Evolutionary conservation across 1,139 yeast genomes (phyloP), one percentile per base, ranked within the genome.

Genomic region (Cylindricascospora bacillispora): DNA sequence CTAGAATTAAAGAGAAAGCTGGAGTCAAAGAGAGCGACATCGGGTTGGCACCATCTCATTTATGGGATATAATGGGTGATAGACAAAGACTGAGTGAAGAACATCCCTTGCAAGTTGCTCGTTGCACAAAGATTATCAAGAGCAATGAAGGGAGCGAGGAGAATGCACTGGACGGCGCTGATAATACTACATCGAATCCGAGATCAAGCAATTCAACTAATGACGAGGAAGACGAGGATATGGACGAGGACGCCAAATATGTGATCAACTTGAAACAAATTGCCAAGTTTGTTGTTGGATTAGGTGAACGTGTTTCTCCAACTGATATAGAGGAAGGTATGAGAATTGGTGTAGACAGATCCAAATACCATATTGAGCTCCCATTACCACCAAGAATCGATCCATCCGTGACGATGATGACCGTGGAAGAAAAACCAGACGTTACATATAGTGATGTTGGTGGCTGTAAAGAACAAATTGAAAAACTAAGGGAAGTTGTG

Each of bases 381-480:
- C 98, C 99, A 15, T 66, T 92, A 43, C 98, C 98, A 14, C 98
- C 99, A 31, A 68, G 94, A 53, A 89, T 89, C 53, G 98, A 89
- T 57, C 97, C 98, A 7, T 73, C 86, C 12, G 98, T 89, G 32
- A 89, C 98, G n/a, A 89, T 89, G 98, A 89, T 89, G 98, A 86
- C 97, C 1, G 98, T 89, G 31, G 98, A 89, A 57, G 98, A 89
- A 56, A 89, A 89, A 58, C 98, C 98, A 12, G 92, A 79, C 58
- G 89, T 79, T 22, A 79, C 92, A 9, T 79, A 79, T 52, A 71
- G 80, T 40, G 98, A 89, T 56, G 89, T 89, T 37, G 98, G 98
- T 47, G 98, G 98, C 17, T 83, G 95, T 57, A 89, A 89, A 62
- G 97, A 89, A 38, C 98, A 89, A 58, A 86, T 89, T 52, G 98